phyloP scores from a whole-genome alignment of 371 early-diverging fungal species.

The Haplosporangium sp. region DNA sequence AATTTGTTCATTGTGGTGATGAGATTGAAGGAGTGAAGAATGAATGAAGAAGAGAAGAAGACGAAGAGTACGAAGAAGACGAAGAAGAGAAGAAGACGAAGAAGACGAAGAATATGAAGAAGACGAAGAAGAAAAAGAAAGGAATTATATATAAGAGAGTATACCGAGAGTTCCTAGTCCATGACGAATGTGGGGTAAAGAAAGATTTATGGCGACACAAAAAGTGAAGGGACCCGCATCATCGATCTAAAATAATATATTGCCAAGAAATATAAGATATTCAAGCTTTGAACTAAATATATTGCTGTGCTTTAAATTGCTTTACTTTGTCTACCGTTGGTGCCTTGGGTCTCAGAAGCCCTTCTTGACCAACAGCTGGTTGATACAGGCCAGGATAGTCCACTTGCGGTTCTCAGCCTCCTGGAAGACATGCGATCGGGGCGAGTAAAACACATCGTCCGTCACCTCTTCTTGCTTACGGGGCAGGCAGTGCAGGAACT shows the following conservation, averaged over 20 bases:
- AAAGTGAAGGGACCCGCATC: too few relatives aligned
- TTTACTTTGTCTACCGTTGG: too few relatives aligned
- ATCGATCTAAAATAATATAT: too few relatives aligned
- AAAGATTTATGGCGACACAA: not conserved
- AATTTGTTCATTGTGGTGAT: not conserved
- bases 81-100: too few relatives aligned
- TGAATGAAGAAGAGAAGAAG: not conserved
- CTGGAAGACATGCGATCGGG: slow-evolving; percentile 92
- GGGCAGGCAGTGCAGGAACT: slow-evolving; percentile 97
- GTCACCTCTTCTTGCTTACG: slow-evolving; percentile 96
- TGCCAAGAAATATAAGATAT: too few relatives aligned
- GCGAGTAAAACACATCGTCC: slow-evolving; percentile 94
- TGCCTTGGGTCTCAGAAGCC: too few relatives aligned
- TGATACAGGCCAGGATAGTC: slow-evolving; percentile 91
- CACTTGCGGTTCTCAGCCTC: slow-evolving; percentile 98
- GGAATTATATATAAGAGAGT: too few relatives aligned
- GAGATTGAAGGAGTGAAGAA: not conserved
- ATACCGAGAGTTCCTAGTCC: too few relatives aligned
- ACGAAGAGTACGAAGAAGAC: not conserved
- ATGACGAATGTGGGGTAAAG: too few relatives aligned
- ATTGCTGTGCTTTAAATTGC: too few relatives aligned
- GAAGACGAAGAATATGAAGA: not conserved
- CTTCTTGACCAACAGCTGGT: slow-evolving; percentile 73
- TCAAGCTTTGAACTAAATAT: too few relatives aligned
- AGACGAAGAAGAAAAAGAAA: not conserved